phyloP scores from a whole-genome alignment of 2,329 filamentous ascomycete species.

The Paraphaeosphaeria minitans region DNA sequence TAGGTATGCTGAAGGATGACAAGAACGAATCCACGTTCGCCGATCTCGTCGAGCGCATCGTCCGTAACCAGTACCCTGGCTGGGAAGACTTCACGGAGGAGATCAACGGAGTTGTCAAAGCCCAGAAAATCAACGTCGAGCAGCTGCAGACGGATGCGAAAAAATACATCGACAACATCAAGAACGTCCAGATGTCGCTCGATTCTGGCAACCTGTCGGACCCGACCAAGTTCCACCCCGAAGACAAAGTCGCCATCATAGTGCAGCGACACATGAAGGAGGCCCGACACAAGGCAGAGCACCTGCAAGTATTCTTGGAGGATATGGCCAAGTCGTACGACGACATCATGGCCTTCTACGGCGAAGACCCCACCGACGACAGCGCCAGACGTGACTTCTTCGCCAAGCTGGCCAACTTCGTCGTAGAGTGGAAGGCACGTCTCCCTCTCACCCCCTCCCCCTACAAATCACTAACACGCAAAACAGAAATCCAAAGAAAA shows the following conservation, averaged over 20 bases:
- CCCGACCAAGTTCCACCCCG: slow-evolving; percentile 95
- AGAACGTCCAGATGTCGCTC: slow-evolving; percentile 88
- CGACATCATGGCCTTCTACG: slow-evolving; percentile 95
- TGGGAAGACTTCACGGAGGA: slow-evolving; percentile 90
- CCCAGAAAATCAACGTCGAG: slow-evolving; percentile 94
- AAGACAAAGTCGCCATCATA: slow-evolving; percentile 90
- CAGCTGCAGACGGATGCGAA: slow-evolving; percentile 85
- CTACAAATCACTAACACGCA: slow-evolving; percentile 14
- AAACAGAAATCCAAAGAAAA: slow-evolving; percentile 83
- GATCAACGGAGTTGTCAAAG: slow-evolving; percentile 75
- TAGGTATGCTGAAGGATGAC: slow-evolving; percentile 98
- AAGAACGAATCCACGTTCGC: slow-evolving; percentile 97
- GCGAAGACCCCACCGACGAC: slow-evolving; percentile 89
- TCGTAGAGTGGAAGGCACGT: slow-evolving; percentile 84
- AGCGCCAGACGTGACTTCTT: slow-evolving; percentile 96
- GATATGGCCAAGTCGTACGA: slow-evolving; percentile 91
- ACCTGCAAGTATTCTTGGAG: slow-evolving; percentile 90
- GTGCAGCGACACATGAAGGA: slow-evolving; percentile 97
- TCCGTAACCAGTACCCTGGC: slow-evolving; percentile 93
- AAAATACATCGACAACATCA: slow-evolving; percentile 92
- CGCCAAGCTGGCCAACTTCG: slow-evolving; percentile 85
- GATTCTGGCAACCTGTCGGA: slow-evolving; percentile 95
- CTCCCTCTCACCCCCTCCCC: too few relatives aligned
- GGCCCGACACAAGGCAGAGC: slow-evolving; percentile 90
- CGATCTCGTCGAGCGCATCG: slow-evolving; percentile 94